A percentile compares a stretch with the other conserved stretches of the same genome.
Evolutionary conservation across 73 alveolate genomes (phyloP).

Genomic region (Tetrahymena borealis): DNA sequence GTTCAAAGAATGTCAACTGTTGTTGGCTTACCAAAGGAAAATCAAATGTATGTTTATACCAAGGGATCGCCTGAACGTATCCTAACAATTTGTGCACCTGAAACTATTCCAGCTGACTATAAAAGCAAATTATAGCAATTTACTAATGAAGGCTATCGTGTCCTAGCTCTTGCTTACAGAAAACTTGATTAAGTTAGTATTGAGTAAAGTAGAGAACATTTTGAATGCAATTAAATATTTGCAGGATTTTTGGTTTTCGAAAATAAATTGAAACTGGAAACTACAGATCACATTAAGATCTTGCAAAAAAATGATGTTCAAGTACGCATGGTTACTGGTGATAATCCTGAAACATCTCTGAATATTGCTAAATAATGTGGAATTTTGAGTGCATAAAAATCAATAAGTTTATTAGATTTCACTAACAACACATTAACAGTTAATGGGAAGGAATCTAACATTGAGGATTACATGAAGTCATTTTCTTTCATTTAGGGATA

Average conservation of each 20-base stretch:
- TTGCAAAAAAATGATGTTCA: constrained; percentile 42
- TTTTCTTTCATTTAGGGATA: background rate
- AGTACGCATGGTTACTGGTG: constrained; percentile 73
- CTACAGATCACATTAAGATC: constrained; percentile 36
- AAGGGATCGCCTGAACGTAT: constrained; percentile 88
- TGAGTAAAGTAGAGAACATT: constrained; percentile 33
- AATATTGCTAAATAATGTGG: constrained; percentile 60
- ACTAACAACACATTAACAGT: constrained; percentile 39
- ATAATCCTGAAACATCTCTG: constrained; percentile 67
- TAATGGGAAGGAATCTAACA: constrained; percentile 23
- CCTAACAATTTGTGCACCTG: constrained; percentile 44
- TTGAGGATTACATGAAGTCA: background rate
- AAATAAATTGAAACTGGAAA: constrained; percentile 65
- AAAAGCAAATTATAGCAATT: constrained; percentile 43
- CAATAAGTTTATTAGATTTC: constrained; percentile 52
- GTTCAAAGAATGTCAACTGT: constrained; percentile 87
- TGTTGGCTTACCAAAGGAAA: constrained; percentile 45
- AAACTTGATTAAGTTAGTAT: background rate
- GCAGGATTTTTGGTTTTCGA: constrained; percentile 71
- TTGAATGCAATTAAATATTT: constrained; percentile 49
- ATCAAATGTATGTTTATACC: constrained; percentile 6
- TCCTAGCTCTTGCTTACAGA: constrained; percentile 67
- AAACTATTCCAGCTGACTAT: constrained; percentile 63
- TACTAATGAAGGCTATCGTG: constrained; percentile 80
- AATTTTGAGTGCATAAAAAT: constrained; percentile 50